Evolutionary conservation across 2,329 filamentous ascomycete species (phyloP).

Genomic region (Dactylellina leptospora): DNA sequence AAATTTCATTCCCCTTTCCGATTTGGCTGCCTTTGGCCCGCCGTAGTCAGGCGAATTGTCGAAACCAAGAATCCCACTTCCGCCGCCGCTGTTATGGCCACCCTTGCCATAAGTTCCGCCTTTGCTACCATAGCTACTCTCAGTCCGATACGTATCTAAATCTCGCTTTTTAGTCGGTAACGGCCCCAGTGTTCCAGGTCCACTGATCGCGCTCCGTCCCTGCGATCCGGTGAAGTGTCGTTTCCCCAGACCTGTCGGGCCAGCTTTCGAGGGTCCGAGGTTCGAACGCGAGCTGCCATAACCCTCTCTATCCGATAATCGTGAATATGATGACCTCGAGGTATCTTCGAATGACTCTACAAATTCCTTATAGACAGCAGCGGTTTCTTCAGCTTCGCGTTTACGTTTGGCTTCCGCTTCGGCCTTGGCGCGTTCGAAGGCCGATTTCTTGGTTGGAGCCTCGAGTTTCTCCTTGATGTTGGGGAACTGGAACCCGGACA

Average conservation of each 20-base stretch:
- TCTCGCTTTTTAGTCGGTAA: conserved; percentile 52
- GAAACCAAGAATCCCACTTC: conserved; percentile 56
- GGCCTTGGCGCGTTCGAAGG: conserved; percentile 86
- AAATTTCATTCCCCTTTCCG: conserved; percentile 57
- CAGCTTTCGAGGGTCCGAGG: conserved; percentile 49
- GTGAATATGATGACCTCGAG: conserved; percentile 33
- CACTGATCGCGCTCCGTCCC: conserved; percentile 38
- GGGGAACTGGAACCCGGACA: conserved; percentile 66
- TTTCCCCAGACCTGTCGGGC: conserved; percentile 42
- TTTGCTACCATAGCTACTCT: conserved; percentile 38
- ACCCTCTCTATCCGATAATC: conserved; percentile 58
- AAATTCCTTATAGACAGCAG: conserved; percentile 85
- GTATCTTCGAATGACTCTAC: conserved; percentile 72
- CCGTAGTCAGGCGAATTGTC: conserved; percentile 54
- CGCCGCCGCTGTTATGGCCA: conserved; percentile 41
- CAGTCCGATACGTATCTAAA: conserved; percentile 50
- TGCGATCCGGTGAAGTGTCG: conserved; percentile 42
- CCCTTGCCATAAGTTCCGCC: conserved; percentile 43
- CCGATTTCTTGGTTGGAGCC: conserved; percentile 81
- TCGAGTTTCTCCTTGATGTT: conserved; percentile 79
- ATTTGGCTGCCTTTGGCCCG: conserved; percentile 32
- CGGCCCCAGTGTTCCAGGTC: conserved; percentile 41
- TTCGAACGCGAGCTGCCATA: conserved; percentile 55
- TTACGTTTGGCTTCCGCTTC: conserved; percentile 88
- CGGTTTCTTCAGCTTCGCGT: conserved; percentile 85